Evolutionary conservation across 2,329 filamentous ascomycete genomes (phyloP).

Genomic region (Botrytis pseudocinerea): DNA sequence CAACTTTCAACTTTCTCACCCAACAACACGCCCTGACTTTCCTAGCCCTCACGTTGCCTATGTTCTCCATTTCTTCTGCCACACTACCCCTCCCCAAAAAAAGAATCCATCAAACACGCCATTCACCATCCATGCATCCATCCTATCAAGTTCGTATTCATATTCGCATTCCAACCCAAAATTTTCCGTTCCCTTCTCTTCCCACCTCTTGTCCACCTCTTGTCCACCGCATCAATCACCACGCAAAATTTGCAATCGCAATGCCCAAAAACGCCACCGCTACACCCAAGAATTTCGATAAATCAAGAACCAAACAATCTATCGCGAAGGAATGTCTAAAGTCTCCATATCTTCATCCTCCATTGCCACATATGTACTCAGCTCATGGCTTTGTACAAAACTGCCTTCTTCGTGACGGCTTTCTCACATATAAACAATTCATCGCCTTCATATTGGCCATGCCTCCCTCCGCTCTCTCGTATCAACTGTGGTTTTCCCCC

Average conservation of each 20-base stretch:
- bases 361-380: background rate
- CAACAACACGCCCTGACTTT: background rate
- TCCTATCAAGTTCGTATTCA: background rate
- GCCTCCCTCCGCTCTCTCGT: background rate
- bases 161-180: background rate
- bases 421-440: background rate
- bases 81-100: background rate
- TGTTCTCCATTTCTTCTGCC: background rate
- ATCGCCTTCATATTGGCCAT: no score
- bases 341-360: background rate
- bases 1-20: background rate
- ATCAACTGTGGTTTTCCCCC: background rate
- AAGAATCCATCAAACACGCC: background rate
- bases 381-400: background rate
- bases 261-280: slow-evolving; percentile 4
- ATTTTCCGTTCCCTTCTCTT: background rate
- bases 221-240: background rate
- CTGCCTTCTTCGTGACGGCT: background rate
- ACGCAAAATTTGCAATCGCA: background rate
- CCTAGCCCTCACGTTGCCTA: background rate
- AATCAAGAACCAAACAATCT: background rate
- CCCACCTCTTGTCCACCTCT: background rate
- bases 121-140: background rate
- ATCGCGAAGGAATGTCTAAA: background rate
- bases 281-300: background rate